Evolutionary conservation across 1,284 basidiomycete species (phyloP).

Genomic region (Ustilago cynodontis): DNA sequence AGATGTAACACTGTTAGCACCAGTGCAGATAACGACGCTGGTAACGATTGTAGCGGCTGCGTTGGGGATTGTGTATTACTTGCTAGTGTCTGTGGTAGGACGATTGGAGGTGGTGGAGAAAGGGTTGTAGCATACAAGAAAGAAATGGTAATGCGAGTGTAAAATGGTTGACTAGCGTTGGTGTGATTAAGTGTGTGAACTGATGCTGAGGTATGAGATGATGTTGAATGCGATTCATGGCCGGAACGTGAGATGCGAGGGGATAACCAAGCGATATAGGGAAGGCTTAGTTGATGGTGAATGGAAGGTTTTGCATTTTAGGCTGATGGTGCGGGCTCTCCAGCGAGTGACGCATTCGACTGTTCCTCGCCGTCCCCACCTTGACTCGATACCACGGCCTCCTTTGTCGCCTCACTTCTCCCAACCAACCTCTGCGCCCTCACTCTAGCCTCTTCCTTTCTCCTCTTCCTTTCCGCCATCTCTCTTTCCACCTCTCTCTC

Average conservation of each 20-base stretch:
- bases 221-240: too few relatives aligned
- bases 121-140: not conserved
- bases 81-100: constrained; percentile 14
- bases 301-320: too few relatives aligned
- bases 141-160: not conserved
- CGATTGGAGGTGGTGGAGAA: constrained; percentile 16
- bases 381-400: not conserved
- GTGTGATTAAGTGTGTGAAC: constrained; percentile 8
- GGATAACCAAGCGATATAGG: too few relatives aligned
- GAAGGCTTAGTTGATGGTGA: too few relatives aligned
- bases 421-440: constrained; percentile 28
- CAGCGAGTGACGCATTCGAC: not conserved
- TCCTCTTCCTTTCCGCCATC: constrained; percentile 35
- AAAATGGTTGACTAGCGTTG: not conserved
- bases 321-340: not conserved
- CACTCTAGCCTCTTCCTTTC: constrained; percentile 30
- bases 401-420: too few relatives aligned
- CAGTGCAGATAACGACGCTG: constrained; percentile 21
- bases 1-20: not conserved
- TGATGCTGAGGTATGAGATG: too few relatives aligned
- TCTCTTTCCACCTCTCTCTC: constrained; percentile 44
- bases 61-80: constrained; percentile 1
- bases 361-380: not conserved
- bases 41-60: constrained; percentile 1
- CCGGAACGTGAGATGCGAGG: too few relatives aligned